Evolutionary conservation across 1,284 basidiomycete genomes (phyloP).

Genomic region (Puccinia polysora): DNA sequence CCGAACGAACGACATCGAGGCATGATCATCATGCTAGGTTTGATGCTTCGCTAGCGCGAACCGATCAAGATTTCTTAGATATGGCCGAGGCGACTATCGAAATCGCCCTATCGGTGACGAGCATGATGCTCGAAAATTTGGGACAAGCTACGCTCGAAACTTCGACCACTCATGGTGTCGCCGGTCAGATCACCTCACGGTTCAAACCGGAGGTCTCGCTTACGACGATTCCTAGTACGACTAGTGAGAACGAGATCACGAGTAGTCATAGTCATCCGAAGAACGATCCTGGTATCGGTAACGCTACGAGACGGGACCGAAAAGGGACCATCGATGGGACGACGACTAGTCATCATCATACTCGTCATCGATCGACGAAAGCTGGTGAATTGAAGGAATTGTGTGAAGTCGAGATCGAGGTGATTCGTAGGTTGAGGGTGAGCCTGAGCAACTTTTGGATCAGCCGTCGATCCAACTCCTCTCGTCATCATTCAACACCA

Average conservation of each 20-base stretch:
- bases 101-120: conserved; percentile 56
- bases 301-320: conserved; percentile 42
- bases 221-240: conserved; percentile 37
- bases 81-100: conserved; percentile 56
- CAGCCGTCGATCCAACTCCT: not conserved
- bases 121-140: conserved; percentile 56
- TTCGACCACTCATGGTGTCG: conserved; percentile 8
- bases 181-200: too few relatives aligned
- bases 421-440: conserved; percentile 16
- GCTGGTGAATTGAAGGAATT: conserved; percentile 24
- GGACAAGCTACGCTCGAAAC: conserved; percentile 47
- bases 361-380: not conserved
- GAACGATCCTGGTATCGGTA: too few relatives aligned
- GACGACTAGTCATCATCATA: too few relatives aligned
- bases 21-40: not conserved
- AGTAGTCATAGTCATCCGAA: conserved; percentile 46
- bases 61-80: conserved; percentile 56
- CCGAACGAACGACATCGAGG: conserved; percentile 1
- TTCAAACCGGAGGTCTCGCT: too few relatives aligned
- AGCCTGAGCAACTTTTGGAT: conserved; percentile 24
- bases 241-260: conserved; percentile 43
- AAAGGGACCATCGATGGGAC: conserved; percentile 30
- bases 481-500: not conserved
- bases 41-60: conserved; percentile 49
- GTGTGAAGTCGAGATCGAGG: conserved; percentile 35